Percentiles rank a stretch among this genome's conserved stretches.
These are phyloP conservation scores for Coniochaeta hoffmannii DNA, from an alignment of 2,329 filamentous ascomycete species.

Conservation along the genomic window DNA sequence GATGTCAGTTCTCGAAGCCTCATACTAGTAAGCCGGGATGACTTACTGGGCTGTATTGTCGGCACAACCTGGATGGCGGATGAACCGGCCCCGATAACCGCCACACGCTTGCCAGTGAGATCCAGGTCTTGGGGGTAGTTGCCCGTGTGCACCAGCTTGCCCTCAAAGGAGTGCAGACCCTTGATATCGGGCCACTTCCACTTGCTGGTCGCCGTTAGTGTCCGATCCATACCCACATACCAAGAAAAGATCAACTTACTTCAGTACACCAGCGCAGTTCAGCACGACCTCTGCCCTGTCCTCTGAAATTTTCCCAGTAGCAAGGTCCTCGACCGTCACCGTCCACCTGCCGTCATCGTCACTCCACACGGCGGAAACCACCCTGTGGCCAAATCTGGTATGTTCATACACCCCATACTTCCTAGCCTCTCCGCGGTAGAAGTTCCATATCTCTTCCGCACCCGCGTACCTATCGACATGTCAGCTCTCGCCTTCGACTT, in stretches of 20 bases:
- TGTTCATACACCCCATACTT: conserved; percentile 7
- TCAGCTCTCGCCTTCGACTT: too few species aligned
- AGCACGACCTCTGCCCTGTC: conserved; percentile 4
- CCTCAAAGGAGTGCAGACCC: conserved; percentile 4
- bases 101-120: neutral
- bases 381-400: conserved; percentile 6
- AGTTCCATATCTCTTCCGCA: conserved; percentile 37
- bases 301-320: neutral
- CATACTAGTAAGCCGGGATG: neutral
- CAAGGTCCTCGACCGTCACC: conserved; percentile 3
- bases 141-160: neutral
- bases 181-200: conserved; percentile 7
- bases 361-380: conserved; percentile 1
- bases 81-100: neutral
- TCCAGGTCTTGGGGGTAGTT: conserved; percentile 3
- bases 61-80: neutral
- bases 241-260: neutral
- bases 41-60: neutral
- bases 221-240: too few species aligned
- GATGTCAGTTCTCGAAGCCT: neutral
- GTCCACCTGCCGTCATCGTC: neutral
- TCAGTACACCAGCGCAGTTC: conserved; percentile 5
- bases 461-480: conserved; percentile 15
- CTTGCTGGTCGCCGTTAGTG: neutral
- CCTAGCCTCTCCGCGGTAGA: neutral